Percentiles rank a stretch among this genome's conserved stretches.
phyloP scores from a whole-genome alignment of 345 rosid genomes.

The Nasturtium officinale region DNA sequence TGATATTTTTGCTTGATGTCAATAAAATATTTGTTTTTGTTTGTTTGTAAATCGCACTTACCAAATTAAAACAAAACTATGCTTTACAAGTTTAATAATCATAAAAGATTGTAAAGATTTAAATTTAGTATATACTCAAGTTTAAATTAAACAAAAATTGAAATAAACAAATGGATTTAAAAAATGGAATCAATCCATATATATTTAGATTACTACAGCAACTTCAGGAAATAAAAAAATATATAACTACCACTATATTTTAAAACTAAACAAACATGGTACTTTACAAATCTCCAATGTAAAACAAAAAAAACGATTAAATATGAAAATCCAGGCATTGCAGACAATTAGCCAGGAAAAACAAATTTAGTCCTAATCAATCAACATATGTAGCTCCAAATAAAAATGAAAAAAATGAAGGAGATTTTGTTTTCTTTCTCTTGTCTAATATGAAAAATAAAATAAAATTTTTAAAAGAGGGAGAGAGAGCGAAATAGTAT shows the following conservation, averaged over 20 bases:
- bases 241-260: neutral
- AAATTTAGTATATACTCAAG: neutral
- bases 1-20: neutral
- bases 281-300: neutral
- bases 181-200: neutral
- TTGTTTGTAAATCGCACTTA: neutral
- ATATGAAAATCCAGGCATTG: conserved; percentile 1
- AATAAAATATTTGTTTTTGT: neutral
- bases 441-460: neutral
- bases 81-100: neutral
- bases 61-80: neutral
- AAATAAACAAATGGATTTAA: neutral
- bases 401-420: too few species aligned
- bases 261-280: neutral
- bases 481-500: neutral
- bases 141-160: neutral
- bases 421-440: neutral
- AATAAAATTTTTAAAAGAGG: neutral
- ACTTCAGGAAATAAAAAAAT: neutral
- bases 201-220: neutral
- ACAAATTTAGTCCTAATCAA: conserved; percentile 9
- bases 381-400: neutral
- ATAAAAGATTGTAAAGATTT: neutral
- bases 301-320: neutral
- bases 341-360: conserved; percentile 1